These are phyloP conservation scores for Hysterium pulicare DNA, from an alignment of 2,329 filamentous ascomycete genomes.

Conservation along the genomic window DNA sequence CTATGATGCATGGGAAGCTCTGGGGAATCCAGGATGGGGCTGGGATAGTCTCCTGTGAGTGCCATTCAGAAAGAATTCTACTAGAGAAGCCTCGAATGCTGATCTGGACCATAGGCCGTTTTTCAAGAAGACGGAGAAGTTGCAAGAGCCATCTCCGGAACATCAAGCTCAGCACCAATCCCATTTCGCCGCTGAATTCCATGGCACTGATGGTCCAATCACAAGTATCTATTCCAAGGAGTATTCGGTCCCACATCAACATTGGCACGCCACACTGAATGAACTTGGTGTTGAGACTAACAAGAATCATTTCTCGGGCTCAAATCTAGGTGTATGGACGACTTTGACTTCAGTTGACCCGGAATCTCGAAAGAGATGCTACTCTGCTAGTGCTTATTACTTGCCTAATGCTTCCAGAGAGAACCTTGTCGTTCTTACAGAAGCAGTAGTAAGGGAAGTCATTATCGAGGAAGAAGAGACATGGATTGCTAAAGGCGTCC, in stretches of 20 bases:
- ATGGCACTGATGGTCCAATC: constrained; percentile 36
- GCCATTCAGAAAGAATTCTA: no score
- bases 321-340: constrained; percentile 43
- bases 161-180: constrained; percentile 25
- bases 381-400: constrained; percentile 43
- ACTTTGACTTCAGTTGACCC: constrained; percentile 35
- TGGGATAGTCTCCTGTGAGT: constrained; percentile 46
- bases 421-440: constrained; percentile 21
- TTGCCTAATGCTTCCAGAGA: constrained; percentile 23
- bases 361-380: constrained; percentile 35
- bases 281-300: constrained; percentile 37
- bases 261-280: constrained; percentile 46
- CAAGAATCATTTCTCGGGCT: constrained; percentile 37
- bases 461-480: constrained; percentile 6
- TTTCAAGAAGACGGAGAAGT: constrained; percentile 51
- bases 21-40: constrained; percentile 60
- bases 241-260: constrained; percentile 41
- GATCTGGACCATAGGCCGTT: constrained; percentile 55
- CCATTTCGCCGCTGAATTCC: constrained; percentile 14
- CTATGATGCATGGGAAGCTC: constrained; percentile 54
- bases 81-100: no score
- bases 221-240: constrained; percentile 33
- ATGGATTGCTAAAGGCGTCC: constrained; percentile 6
- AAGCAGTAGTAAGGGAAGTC: constrained; percentile 10
- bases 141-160: constrained; percentile 21